Conservation (phyloP, 257 asterid species). For the Avicennia marina region DNA sequence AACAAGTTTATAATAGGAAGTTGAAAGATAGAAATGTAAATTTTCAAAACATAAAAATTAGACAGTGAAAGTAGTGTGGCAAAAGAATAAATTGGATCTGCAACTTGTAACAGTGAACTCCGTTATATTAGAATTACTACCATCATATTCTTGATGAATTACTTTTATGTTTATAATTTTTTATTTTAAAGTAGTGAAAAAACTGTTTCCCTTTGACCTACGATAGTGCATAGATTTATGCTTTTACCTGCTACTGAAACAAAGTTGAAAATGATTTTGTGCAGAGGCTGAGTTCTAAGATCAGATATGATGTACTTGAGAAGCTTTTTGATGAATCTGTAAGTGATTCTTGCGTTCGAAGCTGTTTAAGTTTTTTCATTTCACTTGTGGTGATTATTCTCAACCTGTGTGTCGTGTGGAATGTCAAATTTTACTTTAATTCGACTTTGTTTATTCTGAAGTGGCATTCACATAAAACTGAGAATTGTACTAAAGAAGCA, state of each 20-base stretch:
- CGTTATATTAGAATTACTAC: too few species aligned
- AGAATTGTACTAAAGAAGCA: background rate
- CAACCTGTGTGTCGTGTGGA: background rate
- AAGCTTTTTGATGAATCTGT: conserved; percentile 50
- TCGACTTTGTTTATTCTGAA: background rate
- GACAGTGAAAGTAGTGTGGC: background rate
- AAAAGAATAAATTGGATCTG: background rate
- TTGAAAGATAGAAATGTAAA: background rate
- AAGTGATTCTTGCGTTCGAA: conserved; percentile 26
- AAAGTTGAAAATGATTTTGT: conserved; percentile 7
- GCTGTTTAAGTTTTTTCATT: background rate
- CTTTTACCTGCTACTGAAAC: conserved; percentile 11
- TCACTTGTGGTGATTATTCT: background rate
- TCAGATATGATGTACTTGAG: conserved; percentile 49
- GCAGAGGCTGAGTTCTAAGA: conserved; percentile 57
- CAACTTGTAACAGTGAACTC: too few species aligned
- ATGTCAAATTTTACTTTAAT: background rate
- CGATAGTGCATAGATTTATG: background rate
- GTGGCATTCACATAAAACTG: background rate
- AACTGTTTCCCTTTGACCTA: background rate
- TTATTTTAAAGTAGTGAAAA: too few species aligned
- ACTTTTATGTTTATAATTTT: too few species aligned
- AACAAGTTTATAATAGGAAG: background rate
- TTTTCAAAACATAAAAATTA: too few species aligned
- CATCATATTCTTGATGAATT: background rate